Evolutionary conservation across 2,329 filamentous ascomycete species (phyloP).

Genomic region (Grosmannia serpens): DNA sequence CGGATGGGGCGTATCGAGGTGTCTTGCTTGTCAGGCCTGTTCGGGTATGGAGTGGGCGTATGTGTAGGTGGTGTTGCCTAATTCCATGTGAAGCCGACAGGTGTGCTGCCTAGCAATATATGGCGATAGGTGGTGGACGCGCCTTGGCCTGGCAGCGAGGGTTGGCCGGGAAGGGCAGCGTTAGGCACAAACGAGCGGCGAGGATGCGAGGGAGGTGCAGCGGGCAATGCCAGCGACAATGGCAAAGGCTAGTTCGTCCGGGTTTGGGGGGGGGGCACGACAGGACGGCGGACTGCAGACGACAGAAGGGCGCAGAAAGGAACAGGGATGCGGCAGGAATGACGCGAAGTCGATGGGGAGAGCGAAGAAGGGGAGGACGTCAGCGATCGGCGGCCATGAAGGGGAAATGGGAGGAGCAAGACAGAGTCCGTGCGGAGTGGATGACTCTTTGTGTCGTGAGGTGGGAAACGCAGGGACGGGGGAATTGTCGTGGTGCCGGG

Average conservation of each 20-base stretch:
- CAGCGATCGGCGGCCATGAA: background rate
- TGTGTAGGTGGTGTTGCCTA: background rate
- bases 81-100: background rate
- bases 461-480: background rate
- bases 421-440: background rate
- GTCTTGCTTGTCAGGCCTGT: background rate
- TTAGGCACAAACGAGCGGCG: background rate
- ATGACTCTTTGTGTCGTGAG: background rate
- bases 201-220: background rate
- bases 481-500: background rate
- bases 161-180: background rate
- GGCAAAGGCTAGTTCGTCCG: background rate
- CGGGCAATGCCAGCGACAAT: background rate
- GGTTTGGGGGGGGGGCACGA: background rate
- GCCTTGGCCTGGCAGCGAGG: background rate
- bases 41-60: background rate
- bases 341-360: background rate
- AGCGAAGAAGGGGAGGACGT: background rate
- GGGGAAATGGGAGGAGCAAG: background rate
- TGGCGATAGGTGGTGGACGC: background rate
- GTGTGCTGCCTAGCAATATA: background rate
- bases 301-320: background rate
- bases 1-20: background rate
- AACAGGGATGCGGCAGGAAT: background rate
- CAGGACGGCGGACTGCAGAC: background rate